Evolutionary conservation across 2,329 filamentous ascomycete genomes (phyloP).

Genomic region (Cytospora paraplurivora): DNA sequence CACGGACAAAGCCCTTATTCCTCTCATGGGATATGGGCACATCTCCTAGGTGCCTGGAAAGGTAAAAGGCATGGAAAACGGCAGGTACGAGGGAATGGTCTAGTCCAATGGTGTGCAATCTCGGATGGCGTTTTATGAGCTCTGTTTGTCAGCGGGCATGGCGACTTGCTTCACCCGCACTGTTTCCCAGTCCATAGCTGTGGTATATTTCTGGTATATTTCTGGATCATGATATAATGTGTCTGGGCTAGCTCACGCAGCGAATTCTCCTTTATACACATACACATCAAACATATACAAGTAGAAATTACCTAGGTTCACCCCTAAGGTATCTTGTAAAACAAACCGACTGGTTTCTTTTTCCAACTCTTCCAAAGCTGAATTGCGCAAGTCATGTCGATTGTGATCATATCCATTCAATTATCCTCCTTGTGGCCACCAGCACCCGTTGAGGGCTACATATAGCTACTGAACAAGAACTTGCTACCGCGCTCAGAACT

Average conservation of each 20-base stretch:
- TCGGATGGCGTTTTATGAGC: background rate
- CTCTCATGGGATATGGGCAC: background rate
- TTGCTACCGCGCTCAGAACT: background rate
- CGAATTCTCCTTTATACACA: background rate
- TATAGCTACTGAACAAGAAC: conserved; percentile 3
- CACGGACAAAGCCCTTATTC: background rate
- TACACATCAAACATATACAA: background rate
- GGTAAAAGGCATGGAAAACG: background rate
- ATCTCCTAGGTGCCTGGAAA: background rate
- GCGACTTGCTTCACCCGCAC: background rate
- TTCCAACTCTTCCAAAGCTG: too few relatives aligned
- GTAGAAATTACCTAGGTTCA: background rate
- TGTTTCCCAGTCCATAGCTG: background rate
- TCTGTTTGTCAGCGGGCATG: conserved; percentile 2
- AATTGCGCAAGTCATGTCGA: background rate
- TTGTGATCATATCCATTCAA: background rate
- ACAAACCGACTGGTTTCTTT: too few relatives aligned
- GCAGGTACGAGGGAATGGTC: background rate
- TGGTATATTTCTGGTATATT: conserved; percentile 9
- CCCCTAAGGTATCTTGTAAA: too few relatives aligned
- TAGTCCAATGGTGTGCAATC: background rate
- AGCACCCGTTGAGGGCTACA: background rate
- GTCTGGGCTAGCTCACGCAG: conserved; percentile 20
- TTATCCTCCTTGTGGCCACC: background rate
- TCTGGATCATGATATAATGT: conserved; percentile 18